Evolutionary conservation across 2,329 filamentous ascomycete species (phyloP).

Genomic region (Pseudopyricularia javanii): DNA sequence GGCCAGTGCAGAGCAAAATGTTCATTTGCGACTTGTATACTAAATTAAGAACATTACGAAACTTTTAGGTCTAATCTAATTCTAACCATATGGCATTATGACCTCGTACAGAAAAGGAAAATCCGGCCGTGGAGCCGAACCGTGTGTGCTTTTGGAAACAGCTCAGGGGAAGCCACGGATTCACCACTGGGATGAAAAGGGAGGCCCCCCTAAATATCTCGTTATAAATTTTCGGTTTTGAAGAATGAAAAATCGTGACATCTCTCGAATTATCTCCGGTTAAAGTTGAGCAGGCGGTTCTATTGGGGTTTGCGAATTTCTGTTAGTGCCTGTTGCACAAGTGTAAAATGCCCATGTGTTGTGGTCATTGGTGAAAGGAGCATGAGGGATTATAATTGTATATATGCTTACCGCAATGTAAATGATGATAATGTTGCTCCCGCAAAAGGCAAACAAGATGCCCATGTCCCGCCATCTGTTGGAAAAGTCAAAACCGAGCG

Average conservation of each 20-base stretch:
- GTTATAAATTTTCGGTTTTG: background rate
- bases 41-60: too few relatives aligned
- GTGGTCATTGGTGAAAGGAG: background rate
- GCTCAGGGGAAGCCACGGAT: background rate
- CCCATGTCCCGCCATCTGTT: conserved; percentile 74
- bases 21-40: too few relatives aligned
- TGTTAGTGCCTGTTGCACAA: background rate
- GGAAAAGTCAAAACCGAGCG: conserved; percentile 53
- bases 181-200: background rate
- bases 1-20: too few relatives aligned
- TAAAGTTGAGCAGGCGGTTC: conserved; percentile 41
- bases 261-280: conserved; percentile 24
- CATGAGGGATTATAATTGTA: background rate
- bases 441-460: conserved; percentile 66
- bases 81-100: too few relatives aligned
- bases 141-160: background rate
- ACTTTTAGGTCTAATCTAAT: too few relatives aligned
- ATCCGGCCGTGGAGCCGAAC: too few relatives aligned
- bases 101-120: too few relatives aligned
- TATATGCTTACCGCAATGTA: conserved; percentile 34
- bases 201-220: background rate
- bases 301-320: conserved; percentile 14
- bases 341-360: too few relatives aligned
- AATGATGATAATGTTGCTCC: conserved; percentile 58
- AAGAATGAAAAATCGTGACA: background rate